phyloP scores from a whole-genome alignment of 169 alveolate species.

The Eimeria tenella region DNA sequence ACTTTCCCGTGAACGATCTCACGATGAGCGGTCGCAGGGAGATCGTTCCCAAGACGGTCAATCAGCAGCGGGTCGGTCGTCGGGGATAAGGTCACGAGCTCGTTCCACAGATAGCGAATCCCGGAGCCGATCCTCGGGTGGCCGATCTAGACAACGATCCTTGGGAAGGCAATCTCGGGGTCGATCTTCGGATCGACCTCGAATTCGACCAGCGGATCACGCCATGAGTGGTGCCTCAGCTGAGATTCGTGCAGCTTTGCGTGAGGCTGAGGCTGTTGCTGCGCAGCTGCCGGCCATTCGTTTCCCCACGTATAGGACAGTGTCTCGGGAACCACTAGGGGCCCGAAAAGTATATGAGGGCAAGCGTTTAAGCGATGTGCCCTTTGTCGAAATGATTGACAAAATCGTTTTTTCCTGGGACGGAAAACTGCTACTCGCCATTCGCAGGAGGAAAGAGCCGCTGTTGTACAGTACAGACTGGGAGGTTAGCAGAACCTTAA shows the following conservation, averaged over 20 bases:
- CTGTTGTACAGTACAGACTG: constrained; percentile 59
- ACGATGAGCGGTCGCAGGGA: no score
- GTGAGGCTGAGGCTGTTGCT: constrained; percentile 23
- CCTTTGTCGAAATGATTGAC: constrained; percentile 17
- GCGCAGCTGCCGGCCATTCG: constrained; percentile 48
- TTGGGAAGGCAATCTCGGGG: no score
- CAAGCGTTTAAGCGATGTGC: not conserved
- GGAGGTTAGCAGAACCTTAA: constrained; percentile 12
- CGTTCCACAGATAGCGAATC: no score
- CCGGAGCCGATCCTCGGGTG: no score
- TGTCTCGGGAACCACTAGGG: not conserved
- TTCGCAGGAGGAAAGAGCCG: constrained; percentile 52
- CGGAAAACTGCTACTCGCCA: constrained; percentile 54
- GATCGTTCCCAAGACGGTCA: no score
- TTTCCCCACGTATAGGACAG: constrained; percentile 18
- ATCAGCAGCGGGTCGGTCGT: no score
- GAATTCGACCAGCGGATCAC: not conserved
- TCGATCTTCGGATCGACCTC: no score
- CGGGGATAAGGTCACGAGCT: no score
- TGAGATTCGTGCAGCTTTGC: constrained; percentile 9
- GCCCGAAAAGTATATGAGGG: not conserved
- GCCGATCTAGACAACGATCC: no score
- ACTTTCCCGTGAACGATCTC: no score
- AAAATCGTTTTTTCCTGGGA: constrained; percentile 70
- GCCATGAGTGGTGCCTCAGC: not conserved